Conservation (phyloP, 2,329 filamentous ascomycete genomes). For the Sporothrix luriei region DNA sequence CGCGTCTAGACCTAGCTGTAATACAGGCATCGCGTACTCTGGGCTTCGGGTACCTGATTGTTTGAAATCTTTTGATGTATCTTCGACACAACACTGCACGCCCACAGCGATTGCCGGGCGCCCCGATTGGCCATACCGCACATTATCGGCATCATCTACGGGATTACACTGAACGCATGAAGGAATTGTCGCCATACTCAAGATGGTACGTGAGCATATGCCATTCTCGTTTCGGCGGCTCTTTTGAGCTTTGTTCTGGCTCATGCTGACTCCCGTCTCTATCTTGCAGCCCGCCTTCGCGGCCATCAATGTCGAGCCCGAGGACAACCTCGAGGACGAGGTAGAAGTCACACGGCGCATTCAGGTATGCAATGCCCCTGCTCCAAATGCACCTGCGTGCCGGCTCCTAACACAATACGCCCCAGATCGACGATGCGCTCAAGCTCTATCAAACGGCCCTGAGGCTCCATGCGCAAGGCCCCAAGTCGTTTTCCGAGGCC, state of each 20-base stretch:
- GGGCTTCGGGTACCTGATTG: conserved; percentile 7
- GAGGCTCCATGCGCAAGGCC: conserved; percentile 87
- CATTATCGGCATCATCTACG: background rate
- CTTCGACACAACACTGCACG: background rate
- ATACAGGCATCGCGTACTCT: conserved; percentile 29
- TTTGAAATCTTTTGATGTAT: background rate
- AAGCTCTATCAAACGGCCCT: conserved; percentile 92
- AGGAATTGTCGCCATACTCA: background rate
- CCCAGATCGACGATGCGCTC: conserved; percentile 87
- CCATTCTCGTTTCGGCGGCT: background rate
- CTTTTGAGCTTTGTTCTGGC: background rate
- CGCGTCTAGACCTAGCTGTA: conserved; percentile 25
- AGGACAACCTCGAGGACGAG: conserved; percentile 87
- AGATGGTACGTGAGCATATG: conserved; percentile 27
- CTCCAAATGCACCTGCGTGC: background rate
- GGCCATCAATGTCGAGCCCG: conserved; percentile 90
- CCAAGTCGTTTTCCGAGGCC: conserved; percentile 73
- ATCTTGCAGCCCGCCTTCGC: conserved; percentile 66
- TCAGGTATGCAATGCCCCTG: conserved; percentile 53
- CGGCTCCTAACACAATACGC: background rate
- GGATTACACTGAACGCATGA: conserved; percentile 6
- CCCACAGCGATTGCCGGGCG: background rate
- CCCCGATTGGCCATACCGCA: background rate
- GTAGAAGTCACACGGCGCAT: conserved; percentile 94
- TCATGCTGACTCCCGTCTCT: conserved; percentile 15